Base-by-base conservation (phyloP, 108 stramenopile genomes). In the Stephanodiscus triporus region DNA sequence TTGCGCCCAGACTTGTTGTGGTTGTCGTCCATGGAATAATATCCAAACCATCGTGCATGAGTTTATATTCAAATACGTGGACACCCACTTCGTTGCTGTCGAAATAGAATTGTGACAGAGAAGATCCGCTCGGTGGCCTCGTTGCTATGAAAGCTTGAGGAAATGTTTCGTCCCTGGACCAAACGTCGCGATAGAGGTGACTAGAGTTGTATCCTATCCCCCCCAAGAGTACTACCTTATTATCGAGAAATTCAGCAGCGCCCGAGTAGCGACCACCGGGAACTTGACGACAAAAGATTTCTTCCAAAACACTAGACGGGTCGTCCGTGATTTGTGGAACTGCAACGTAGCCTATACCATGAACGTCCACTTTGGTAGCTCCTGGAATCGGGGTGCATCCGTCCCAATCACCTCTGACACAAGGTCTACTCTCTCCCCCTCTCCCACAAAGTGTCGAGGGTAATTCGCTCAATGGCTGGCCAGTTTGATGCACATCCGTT, bases 111-210 rank as follows among this genome's bases (percentile, higher is more conserved):
- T 42, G 47, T 7, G 59, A 74, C 38, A 85, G 84, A 36, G 87
- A 67, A 37, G 85, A 51, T 60, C 65, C 32, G 76, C 75, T 74
- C 42, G 26, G 51, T 13, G 92, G 90, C 26, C 77, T 81, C 20
- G 34, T 48, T 55, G 67, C 36, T 3, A 95, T 86, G 51, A 67
- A 36, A n/a, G 92, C 85, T 49, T 71, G 66, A 23, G 94, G 94
- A 62, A 84, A 59, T 42, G 67, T 55, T 43, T 91, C 89, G 59
- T 95, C 94, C 38, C 94, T 76, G 27, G 82, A 60, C 94, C 94
- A 95, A 11, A 86, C 84, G 67, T 95, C 92, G 20, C 71, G 40
- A 63, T 77, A 77, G 4, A 77, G 78, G 7, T 13, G 53, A 43
- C 42, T 77, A 14, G 24, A 26, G 23, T 57, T 55, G 29, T 36